Base-by-base conservation (phyloP, 495 filamentous ascomycete genomes). In the Lepraria neglecta region DNA sequence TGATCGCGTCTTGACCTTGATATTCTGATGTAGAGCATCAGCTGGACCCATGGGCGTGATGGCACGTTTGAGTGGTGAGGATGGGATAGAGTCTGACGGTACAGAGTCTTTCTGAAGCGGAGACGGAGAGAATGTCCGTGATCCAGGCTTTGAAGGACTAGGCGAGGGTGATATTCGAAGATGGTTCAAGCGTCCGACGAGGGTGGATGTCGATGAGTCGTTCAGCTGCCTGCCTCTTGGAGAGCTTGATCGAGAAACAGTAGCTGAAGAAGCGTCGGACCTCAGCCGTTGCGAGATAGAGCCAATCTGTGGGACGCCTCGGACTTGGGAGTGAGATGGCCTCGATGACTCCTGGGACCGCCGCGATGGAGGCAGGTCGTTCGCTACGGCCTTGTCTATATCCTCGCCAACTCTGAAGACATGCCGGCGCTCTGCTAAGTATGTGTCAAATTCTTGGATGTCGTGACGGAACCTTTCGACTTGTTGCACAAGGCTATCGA, bases 401-500 rank as follows among this genome's bases (percentile, higher is more conserved):
- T 71, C 69, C n/a, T 69, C 84, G 9, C 81, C 76, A 4, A 84
- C 81, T 62, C 84, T 80, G 67, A 88, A 87, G 2, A 81, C 78
- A 57, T 84, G 81, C 21, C 86, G 83, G 17, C 88, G 85, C 63
- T 89, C 87, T 48, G 87, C 81, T 30, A 94, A 73, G 9, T 91
- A 78, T 27, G 88, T 83, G 61, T 92, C 86, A 67, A 94, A 91
- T 33, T 90, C 83, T 0, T 87, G 83, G 3, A 94, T 77, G 11
- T 87, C 82, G n/a, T 76, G 72, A 46, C 85, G 80, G 74, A 87
- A 90, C 3, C 78, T 73, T 40, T 80, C 74, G 31, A 91, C 78
- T 66, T 90, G 83, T 30, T 81, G 76, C 7, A 85, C 83, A 0
- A 95, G 80, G 4, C 68, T 71, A 35, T 74, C 69, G 1, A 83